These are phyloP conservation scores for Massarina eburnea DNA, from an alignment of 2,329 filamentous ascomycete species.

Conservation along the genomic window DNA sequence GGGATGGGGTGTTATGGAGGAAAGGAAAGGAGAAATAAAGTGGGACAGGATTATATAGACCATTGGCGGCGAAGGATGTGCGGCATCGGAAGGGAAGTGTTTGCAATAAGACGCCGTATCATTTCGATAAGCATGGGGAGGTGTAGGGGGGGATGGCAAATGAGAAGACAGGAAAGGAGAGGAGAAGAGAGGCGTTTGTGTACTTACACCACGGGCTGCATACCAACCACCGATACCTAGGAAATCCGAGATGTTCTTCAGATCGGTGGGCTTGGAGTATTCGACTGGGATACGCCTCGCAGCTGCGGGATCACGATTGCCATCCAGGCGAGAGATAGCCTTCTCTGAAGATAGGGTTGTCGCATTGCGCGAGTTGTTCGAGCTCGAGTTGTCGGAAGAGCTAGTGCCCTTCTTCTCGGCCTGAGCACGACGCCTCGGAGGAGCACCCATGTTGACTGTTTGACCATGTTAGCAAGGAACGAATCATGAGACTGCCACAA, in stretches of 20 bases:
- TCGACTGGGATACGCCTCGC: constrained; percentile 13
- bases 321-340: constrained; percentile 36
- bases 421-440: constrained; percentile 37
- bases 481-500: constrained; percentile 1
- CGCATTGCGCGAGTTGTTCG: constrained; percentile 24
- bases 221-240: constrained; percentile 40
- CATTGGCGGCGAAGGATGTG: not conserved
- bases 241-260: constrained; percentile 42
- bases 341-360: constrained; percentile 30
- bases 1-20: not conserved
- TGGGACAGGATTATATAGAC: not conserved
- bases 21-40: constrained; percentile 6
- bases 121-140: not conserved
- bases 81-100: not conserved
- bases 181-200: constrained; percentile 14
- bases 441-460: constrained; percentile 40
- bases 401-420: constrained; percentile 28
- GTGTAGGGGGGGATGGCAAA: not conserved
- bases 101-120: not conserved
- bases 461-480: constrained; percentile 19
- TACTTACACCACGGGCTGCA: constrained; percentile 41
- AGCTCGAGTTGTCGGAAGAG: constrained; percentile 29
- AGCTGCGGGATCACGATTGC: constrained; percentile 34
- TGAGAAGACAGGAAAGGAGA: not conserved
- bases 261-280: constrained; percentile 28